Base-by-base conservation (phyloP, 2,329 filamentous ascomycete species). In the Paraphoma chrysanthemicola region DNA sequence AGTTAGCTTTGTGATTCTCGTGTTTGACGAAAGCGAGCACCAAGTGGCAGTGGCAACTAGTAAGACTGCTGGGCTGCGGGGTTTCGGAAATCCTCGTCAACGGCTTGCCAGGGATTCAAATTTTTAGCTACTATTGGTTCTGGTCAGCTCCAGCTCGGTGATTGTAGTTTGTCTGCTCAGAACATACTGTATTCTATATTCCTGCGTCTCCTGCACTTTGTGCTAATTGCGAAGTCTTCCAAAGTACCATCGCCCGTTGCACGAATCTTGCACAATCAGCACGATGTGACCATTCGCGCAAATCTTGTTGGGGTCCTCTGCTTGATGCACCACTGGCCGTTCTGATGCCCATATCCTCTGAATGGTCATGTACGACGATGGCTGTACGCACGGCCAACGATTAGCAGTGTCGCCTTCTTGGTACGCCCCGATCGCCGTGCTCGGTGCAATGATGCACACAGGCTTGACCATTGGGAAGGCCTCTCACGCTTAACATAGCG, bases 41-140 rank as follows among this genome's bases (percentile, higher is more conserved):
- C 39, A 51, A 38, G 48, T 39, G 50, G 52, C 38, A 46, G 29
- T 49, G 51, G 56, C 52, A 58, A 48, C 44, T 53, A 57, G 57
- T 58, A 42, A 56, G 56, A 59, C 44, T 47, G 57, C 50, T 53
- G 53, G 52, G 47, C 43, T 60, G 54, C 54, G 53, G 59, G 52
- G 57, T 59, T 29, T 56, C 33, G 48, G 53, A 47, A 45, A 45
- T 41, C 28, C 41, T 60, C 31, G 41, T 44, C 12, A 30, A 18
- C 39, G 41, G 44, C 47, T 63, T 54, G 41, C 44, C 45, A 57
- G 42, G 48, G 46, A 45, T 53, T 59, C 51, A 56, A 43, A 66
- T 65, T 23, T 23, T 68, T 30, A 53, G 36, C 56, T 68, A 68
- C 63, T 67, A 53, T 30, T 42, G 33, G 14, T 41, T 4, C 6